Percentiles rank a stretch among this genome's conserved stretches.
phyloP scores from a whole-genome alignment of 2,329 filamentous ascomycete species.

The Hypocreales sp. region DNA sequence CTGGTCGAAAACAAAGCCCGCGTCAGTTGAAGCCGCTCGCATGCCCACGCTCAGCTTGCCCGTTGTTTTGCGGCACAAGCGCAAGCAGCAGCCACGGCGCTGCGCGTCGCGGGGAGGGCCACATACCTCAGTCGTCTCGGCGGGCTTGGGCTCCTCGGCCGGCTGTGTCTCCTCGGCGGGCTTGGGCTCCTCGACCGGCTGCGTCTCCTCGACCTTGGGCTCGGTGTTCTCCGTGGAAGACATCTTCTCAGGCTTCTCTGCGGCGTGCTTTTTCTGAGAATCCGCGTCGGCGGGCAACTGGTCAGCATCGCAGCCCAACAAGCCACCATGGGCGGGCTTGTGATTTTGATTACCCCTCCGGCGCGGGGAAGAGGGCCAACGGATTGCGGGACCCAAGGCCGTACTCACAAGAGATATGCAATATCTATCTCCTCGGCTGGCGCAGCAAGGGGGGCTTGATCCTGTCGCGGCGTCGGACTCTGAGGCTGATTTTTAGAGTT shows the following conservation, averaged over 20 bases:
- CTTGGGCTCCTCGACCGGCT: slow-evolving; percentile 11
- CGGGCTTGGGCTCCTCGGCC: slow-evolving; percentile 9
- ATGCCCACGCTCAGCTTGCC: too few species aligned
- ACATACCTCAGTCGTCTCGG: slow-evolving; percentile 14
- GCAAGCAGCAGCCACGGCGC: background rate
- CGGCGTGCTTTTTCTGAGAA: too few species aligned
- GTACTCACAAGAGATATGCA: too few species aligned
- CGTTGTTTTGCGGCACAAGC: too few species aligned
- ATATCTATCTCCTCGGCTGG: too few species aligned
- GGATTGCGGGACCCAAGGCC: too few species aligned
- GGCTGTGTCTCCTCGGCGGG: slow-evolving; percentile 2
- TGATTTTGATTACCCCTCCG: too few species aligned
- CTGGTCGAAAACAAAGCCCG: background rate
- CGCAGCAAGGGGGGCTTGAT: too few species aligned
- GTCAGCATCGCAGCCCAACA: slow-evolving; percentile 3
- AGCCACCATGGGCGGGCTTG: too few species aligned
- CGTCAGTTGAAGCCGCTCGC: slow-evolving; percentile 3
- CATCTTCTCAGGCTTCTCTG: slow-evolving; percentile 23
- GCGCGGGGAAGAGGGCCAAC: background rate
- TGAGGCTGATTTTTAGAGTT: too few species aligned
- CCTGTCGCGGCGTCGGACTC: too few species aligned
- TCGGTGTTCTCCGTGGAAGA: slow-evolving; percentile 34
- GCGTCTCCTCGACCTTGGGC: slow-evolving; percentile 36
- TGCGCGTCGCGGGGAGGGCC: background rate
- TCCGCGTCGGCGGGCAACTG: background rate